Conservation (phyloP, 2,329 filamentous ascomycete species). For the Colletotrichum cereale region DNA sequence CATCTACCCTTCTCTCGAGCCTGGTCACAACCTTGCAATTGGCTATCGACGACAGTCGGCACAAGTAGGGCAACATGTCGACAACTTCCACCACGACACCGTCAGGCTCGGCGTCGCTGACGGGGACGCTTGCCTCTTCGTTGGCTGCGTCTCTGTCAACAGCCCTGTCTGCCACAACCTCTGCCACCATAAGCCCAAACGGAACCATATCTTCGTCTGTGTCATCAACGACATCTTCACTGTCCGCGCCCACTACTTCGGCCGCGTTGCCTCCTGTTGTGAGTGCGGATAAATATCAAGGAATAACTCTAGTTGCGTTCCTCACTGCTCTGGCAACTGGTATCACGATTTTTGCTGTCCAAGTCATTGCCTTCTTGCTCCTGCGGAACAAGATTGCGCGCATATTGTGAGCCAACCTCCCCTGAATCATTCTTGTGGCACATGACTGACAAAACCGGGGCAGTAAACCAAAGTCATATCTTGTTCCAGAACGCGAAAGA, state of each 20-base stretch:
- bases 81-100: constrained; percentile 26
- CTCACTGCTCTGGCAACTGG: constrained; percentile 74
- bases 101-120: constrained; percentile 39
- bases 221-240: background rate
- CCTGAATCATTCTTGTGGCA: background rate
- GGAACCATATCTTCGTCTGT: constrained; percentile 17
- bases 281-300: constrained; percentile 45
- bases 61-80: constrained; percentile 25
- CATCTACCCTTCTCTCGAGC: background rate
- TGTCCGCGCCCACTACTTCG: background rate
- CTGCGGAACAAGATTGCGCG: constrained; percentile 82
- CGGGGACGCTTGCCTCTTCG: constrained; percentile 43
- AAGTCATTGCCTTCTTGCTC: constrained; percentile 78
- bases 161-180: constrained; percentile 13
- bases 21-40: background rate
- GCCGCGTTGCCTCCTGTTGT: background rate
- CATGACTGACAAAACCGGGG: constrained; percentile 37
- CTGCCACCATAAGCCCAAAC: constrained; percentile 26
- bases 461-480: constrained; percentile 85
- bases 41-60: constrained; percentile 5
- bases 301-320: constrained; percentile 68
- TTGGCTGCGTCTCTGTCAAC: constrained; percentile 29
- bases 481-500: constrained; percentile 87
- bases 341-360: constrained; percentile 71
- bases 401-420: constrained; percentile 76